phyloP scores from a whole-genome alignment of 208 protist genomes.

The Wallacemonas sp. region DNA sequence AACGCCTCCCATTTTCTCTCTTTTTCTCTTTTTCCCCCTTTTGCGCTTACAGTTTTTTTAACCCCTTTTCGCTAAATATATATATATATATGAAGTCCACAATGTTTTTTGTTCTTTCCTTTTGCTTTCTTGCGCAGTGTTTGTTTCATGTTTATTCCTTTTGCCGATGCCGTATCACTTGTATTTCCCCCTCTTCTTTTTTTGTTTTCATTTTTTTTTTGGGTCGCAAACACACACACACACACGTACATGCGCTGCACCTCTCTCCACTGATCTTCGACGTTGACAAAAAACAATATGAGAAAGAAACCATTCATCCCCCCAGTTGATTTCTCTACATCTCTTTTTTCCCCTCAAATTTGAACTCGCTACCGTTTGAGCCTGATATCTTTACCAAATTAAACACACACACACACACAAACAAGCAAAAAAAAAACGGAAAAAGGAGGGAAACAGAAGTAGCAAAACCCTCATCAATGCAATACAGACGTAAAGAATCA shows the following conservation, averaged over 20 bases:
- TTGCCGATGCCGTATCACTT: constrained; percentile 7
- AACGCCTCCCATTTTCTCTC: background rate
- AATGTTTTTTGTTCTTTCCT: background rate
- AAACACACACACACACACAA: constrained; percentile 4
- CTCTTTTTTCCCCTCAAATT: background rate
- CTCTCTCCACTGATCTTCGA: too few relatives aligned
- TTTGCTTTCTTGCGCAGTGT: background rate
- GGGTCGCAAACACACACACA: too few relatives aligned
- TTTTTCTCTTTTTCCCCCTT: constrained; percentile 10
- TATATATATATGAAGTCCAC: too few relatives aligned
- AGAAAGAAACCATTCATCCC: too few relatives aligned
- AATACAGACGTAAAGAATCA: background rate
- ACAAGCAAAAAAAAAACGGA: background rate
- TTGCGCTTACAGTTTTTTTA: background rate
- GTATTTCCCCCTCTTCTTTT: constrained; percentile 7
- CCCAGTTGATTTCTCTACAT: background rate
- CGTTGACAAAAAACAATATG: too few relatives aligned
- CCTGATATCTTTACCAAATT: background rate
- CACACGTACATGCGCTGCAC: too few relatives aligned
- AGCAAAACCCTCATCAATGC: background rate
- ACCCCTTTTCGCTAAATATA: background rate
- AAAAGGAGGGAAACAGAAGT: background rate
- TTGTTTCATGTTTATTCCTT: background rate
- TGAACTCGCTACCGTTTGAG: constrained; percentile 10
- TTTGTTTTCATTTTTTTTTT: background rate